Percentiles rank a stretch among this genome's conserved stretches.
Evolutionary conservation across 768 basidiomycete genomes (phyloP).

Genomic region (Amanita pseudoporphyria): DNA sequence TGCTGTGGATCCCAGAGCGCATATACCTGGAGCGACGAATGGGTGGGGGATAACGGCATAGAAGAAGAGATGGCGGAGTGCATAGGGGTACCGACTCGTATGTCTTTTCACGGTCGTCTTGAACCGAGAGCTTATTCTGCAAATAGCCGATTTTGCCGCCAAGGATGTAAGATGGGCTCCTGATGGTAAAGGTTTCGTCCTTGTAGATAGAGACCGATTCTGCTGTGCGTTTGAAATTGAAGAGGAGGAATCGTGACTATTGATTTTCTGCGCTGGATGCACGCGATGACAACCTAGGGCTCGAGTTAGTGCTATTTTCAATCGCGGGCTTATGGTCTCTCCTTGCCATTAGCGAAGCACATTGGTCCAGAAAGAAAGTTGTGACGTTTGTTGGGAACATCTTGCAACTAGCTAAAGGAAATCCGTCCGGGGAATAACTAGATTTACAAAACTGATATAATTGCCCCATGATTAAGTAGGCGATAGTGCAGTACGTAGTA

Average conservation of each 20-base stretch:
- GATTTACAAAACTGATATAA: too few species aligned
- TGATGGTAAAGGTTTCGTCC: constrained; percentile 72
- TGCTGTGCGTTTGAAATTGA: constrained; percentile 78
- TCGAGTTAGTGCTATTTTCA: too few species aligned
- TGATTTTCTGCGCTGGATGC: not conserved
- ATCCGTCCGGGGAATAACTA: too few species aligned
- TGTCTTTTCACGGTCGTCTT: constrained; percentile 22
- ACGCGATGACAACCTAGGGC: too few species aligned
- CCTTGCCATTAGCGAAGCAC: too few species aligned
- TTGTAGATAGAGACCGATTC: constrained; percentile 71
- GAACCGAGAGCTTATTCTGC: not conserved
- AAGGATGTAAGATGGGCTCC: constrained; percentile 72
- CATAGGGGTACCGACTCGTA: constrained; percentile 80
- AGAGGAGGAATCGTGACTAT: not conserved
- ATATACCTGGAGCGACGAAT: constrained; percentile 80
- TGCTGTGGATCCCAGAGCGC: constrained; percentile 61
- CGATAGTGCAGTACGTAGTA: too few species aligned
- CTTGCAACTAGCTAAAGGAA: too few species aligned
- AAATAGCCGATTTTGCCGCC: constrained; percentile 58
- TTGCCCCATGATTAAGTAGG: too few species aligned
- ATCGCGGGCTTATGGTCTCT: too few species aligned
- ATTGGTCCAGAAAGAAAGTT: too few species aligned
- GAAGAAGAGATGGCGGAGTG: constrained; percentile 84
- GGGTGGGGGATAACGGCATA: constrained; percentile 46
- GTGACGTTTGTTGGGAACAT: too few species aligned